Base-by-base conservation (phyloP, 78 protist species). In the Isochrysis galbana region DNA sequence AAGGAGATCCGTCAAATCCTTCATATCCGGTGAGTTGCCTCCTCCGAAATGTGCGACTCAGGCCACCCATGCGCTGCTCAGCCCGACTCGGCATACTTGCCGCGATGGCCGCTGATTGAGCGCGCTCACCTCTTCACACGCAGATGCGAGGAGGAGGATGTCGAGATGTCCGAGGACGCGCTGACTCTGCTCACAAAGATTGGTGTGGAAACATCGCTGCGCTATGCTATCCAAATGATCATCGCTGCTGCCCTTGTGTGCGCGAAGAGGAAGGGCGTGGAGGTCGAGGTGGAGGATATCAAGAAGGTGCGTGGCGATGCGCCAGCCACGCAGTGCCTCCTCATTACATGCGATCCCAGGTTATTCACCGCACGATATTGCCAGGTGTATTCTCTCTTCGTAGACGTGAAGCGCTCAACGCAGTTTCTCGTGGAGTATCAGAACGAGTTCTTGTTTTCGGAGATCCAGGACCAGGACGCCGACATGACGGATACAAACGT, bases 61-160 rank as follows among this genome's bases (percentile, higher is more conserved):
- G 70, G 47, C 67, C 69, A 7, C 3, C 61, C 48, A 83, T 21
- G 84, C 48, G 29, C 32, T 70, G 44, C 23, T 29, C 29, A 39
- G 41, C 11, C 11, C 19, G 67, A 54, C 11, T 22, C 19, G 67
- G 67, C 11, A 19, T 11, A 22, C n/a, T 54, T 54, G 67, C 67
- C 19, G 67, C 67, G n/a, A 54, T 54, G n/a, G 11, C 67, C 11
- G n/a, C 19, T 54, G 67, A 11, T 19, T 54, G 11, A 11, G 67
- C 19, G 67, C 67, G 19, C 19, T 19, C 67, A 54, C 67, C 67
- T n/a, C n/a, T n/a, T n/a, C n/a, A n/a, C n/a, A n/a, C n/a, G n/a
- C n/a, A n/a, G n/a, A n/a, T n/a, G 90, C 34, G 70, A 97, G 77
- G 99, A 98, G 93, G 99, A 99, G 90, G 99, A 98, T 55, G 99